Evolutionary conservation across 306 rosid genomes (phyloP).

Genomic region (Erythrophleum fordii): DNA sequence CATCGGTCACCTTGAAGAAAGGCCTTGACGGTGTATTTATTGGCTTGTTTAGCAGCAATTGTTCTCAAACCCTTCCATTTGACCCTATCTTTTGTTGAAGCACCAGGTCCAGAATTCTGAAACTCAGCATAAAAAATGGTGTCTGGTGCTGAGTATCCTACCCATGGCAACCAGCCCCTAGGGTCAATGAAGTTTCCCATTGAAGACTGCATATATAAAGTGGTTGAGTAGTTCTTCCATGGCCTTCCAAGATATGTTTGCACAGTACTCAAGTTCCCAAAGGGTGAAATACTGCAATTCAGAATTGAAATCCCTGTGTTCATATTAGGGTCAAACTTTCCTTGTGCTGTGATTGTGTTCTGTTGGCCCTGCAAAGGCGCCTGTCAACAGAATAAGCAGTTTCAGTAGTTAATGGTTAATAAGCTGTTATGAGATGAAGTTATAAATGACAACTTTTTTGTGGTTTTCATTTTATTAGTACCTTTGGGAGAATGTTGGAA

Average conservation of each 20-base stretch:
- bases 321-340: conserved; percentile 74
- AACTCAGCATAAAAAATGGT: conserved; percentile 76
- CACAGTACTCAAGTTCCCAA: conserved; percentile 56
- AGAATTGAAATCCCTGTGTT: conserved; percentile 77
- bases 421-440: not conserved
- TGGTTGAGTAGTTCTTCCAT: conserved; percentile 87
- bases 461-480: too few relatives aligned
- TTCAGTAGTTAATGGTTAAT: not conserved
- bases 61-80: conserved; percentile 75
- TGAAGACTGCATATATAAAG: conserved; percentile 53
- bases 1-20: conserved; percentile 62
- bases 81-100: conserved; percentile 64
- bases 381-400: not conserved
- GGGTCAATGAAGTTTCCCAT: conserved; percentile 55
- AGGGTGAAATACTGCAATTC: conserved; percentile 55
- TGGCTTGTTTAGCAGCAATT: conserved; percentile 48
- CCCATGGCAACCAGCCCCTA: conserved; percentile 92
- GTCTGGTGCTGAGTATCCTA: conserved; percentile 69
- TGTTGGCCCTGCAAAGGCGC: conserved; percentile 62
- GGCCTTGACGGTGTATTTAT: conserved; percentile 51
- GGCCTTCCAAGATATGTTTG: conserved; percentile 80
- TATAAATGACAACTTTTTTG: not conserved
- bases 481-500: conserved; percentile 58
- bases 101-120: conserved; percentile 67
- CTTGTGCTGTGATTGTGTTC: conserved; percentile 86